Conservation (phyloP, 2,329 filamentous ascomycete genomes). For the Microthyrium microscopicum region DNA sequence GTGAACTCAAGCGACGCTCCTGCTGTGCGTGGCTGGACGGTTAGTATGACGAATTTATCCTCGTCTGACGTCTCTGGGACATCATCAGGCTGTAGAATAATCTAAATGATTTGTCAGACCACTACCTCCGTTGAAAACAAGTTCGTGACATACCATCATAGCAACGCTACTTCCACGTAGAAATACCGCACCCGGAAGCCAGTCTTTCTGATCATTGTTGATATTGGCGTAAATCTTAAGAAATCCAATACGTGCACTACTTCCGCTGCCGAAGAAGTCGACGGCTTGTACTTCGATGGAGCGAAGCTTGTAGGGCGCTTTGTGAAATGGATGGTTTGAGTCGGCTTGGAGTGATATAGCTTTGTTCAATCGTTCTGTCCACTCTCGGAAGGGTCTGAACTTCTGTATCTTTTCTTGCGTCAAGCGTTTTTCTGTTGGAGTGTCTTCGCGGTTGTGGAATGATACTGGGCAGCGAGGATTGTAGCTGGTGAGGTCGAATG, state of each 20-base stretch:
- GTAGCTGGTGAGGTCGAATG: too few relatives aligned
- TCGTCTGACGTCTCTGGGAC: conserved; percentile 22
- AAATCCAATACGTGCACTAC: conserved; percentile 40
- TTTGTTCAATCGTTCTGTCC: conserved; percentile 33
- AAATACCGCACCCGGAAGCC: conserved; percentile 39
- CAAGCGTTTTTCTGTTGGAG: too few relatives aligned
- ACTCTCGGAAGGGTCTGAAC: conserved; percentile 38
- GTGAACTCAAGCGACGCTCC: conserved; percentile 36
- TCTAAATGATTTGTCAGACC: conserved; percentile 16
- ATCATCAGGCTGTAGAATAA: conserved; percentile 38
- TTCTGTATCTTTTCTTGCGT: conserved; percentile 26
- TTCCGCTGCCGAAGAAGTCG: conserved; percentile 32
- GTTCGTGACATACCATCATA: conserved; percentile 33
- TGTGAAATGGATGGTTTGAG: conserved; percentile 32
- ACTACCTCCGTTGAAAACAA: not conserved
- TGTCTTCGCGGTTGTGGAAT: too few relatives aligned
- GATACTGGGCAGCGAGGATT: too few relatives aligned
- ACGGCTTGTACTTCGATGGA: conserved; percentile 37
- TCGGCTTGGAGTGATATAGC: conserved; percentile 31
- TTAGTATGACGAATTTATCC: conserved; percentile 36
- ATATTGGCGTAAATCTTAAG: conserved; percentile 38
- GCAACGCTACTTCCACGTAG: conserved; percentile 41
- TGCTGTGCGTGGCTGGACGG: conserved; percentile 40
- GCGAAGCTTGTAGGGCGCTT: conserved; percentile 32
- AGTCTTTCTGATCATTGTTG: conserved; percentile 33